Base-by-base conservation (phyloP, 345 rosid species). In the Geranium brycei region DNA sequence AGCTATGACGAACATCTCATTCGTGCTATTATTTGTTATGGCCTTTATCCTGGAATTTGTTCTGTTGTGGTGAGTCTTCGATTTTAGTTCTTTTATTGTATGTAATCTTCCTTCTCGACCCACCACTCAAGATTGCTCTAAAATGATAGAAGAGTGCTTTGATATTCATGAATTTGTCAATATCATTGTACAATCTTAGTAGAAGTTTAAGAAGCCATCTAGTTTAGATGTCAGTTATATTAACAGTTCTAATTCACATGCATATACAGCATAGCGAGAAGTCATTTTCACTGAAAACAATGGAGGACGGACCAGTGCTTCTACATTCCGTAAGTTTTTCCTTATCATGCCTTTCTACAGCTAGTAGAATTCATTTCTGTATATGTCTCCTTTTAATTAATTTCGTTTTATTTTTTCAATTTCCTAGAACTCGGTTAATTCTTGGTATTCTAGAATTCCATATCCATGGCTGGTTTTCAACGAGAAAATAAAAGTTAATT, bases 261-360 rank as follows among this genome's bases (percentile, higher is more conserved):
- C 62, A 23, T 69, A 57, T 64, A 68, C 91, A 89, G 96, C 76
- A 82, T 58, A 92, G 80, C 68, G 96, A 81, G 66, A 89, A 74
- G 72, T 83, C 98, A 60, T 82, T 81, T 77, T 84, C 91, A 35
- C 76, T 89, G 68, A 92, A 89, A 86, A 92, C 98, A 13, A 89
- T 92, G 98, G 98, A 92, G 80, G 96, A 92, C 32, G 98, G 96
- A 40, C 85, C 73, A 65, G 98, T 89, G 69, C 91, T 87, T 77
- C 82, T 92, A 31, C 65, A 83, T 69, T 84, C 93, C 16, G 98
- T 89, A 78, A 72, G 95, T 74, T 12, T 41, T 41, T 41, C 51
- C 51, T 41, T 41, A 41, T n/a, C n/a, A 41, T 41, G 51, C 10
- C 51, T 41, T 57, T 62, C 51, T 62, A 51, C 68, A 38, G 32